Percentiles rank a stretch among this genome's conserved stretches.
These are phyloP conservation scores for Diutina rugosa DNA, from an alignment of 1,139 yeast genomes.

Conservation along the genomic window DNA sequence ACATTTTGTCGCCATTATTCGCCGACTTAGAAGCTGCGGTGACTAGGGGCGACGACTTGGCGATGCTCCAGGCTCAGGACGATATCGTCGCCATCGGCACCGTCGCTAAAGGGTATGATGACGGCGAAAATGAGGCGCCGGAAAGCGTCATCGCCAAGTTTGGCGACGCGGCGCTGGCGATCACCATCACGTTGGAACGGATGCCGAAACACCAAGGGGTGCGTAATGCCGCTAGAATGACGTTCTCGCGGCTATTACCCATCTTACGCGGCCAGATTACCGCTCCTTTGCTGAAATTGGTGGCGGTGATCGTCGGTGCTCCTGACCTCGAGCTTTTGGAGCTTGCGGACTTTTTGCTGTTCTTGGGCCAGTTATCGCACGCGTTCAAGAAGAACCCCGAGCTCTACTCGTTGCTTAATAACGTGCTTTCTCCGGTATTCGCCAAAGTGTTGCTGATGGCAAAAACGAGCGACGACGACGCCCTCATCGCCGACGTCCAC, in stretches of 20 bases:
- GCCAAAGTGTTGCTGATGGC: conserved; percentile 49
- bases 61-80: conserved; percentile 66
- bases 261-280: conserved; percentile 37
- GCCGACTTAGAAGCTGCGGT: conserved; percentile 58
- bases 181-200: neutral
- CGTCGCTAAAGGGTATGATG: conserved; percentile 70
- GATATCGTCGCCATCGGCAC: conserved; percentile 83
- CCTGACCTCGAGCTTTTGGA: conserved; percentile 51
- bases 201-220: conserved; percentile 15
- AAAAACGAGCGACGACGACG: conserved; percentile 17
- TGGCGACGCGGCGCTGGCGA: neutral
- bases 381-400: conserved; percentile 53
- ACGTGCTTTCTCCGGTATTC: conserved; percentile 61
- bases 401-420: conserved; percentile 63
- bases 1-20: conserved; percentile 66
- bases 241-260: conserved; percentile 79
- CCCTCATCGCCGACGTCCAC: conserved; percentile 35
- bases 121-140: neutral
- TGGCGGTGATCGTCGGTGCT: conserved; percentile 61
- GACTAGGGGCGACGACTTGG: conserved; percentile 16
- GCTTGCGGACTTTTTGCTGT: conserved; percentile 68
- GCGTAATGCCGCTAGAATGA: conserved; percentile 77
- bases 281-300: conserved; percentile 56
- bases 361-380: conserved; percentile 82
- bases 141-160: neutral